Base-by-base conservation (phyloP, 2,329 filamentous ascomycete genomes). In the Aspergillus persii region DNA sequence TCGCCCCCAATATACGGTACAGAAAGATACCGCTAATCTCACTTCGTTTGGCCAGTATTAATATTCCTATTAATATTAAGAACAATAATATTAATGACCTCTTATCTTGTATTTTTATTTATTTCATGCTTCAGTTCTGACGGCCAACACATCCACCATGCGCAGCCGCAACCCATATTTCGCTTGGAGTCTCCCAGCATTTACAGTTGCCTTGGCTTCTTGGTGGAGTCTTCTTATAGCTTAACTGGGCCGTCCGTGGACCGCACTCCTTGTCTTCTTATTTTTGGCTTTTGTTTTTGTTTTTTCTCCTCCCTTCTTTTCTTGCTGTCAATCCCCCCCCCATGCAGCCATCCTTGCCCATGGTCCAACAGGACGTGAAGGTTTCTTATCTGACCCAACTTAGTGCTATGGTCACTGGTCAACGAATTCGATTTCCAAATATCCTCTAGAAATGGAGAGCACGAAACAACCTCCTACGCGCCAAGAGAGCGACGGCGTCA, bases 401-500 rank as follows among this genome's bases (percentile, higher is more conserved):
- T 41, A 12, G 7, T 5, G 7, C 15, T 41, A 15, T 15, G 12
- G n/a, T 41, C 15, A 12, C 12, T 12, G 15, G n/a, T 15, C 4
- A 36, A 36, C 33, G 8, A 4, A 36, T 36, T 15, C 8, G n/a
- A 46, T 23, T 15, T 5, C 12, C 9, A 26, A 52, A 9, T 12
- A 23, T 15, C n/a, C 31, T 27, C 51, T 29, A n/a, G 51, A 53
- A 41, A 53, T 53, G 51, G 51, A n/a, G 15, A 41, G 31, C 11
- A 12, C 36, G n/a, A 27, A 47, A 47, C 8, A 26, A 8, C n/a
- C 61, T 6, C 54, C 58, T 27, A 44, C 55, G 26, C 61, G 60
- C 29, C 63, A 47, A 8, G 63, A 57, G 29, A 56, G 48, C 8
- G 36, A 12, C 30, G 54, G 47, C 11, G 30, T 30, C 30, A 54